Evolutionary conservation across 2,329 filamentous ascomycete genomes (phyloP).

Genomic region (Fusarium torreyae): DNA sequence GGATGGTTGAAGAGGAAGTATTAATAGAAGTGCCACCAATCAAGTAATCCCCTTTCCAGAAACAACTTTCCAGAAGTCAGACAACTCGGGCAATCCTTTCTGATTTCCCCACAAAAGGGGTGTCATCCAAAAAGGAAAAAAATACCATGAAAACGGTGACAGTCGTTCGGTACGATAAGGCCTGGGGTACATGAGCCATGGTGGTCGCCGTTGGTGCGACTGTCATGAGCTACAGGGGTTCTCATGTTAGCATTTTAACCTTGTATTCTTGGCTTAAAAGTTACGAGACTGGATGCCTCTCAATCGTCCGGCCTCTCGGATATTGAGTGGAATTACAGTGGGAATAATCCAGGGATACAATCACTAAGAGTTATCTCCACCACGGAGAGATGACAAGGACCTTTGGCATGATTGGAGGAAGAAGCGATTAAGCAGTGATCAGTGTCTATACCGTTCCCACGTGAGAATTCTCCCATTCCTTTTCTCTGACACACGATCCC

Average conservation of each 20-base stretch:
- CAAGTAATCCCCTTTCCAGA: neutral
- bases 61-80: neutral
- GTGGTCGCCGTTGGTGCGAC: neutral
- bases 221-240: neutral
- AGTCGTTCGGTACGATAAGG: neutral
- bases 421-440: neutral
- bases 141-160: neutral
- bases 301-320: neutral
- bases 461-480: neutral
- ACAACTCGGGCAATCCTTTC: neutral
- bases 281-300: too few relatives aligned
- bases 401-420: neutral
- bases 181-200: neutral
- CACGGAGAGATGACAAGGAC: neutral
- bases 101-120: neutral
- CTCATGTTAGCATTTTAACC: neutral
- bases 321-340: neutral
- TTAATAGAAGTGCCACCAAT: neutral
- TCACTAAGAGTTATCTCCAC: neutral
- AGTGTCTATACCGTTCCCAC: neutral
- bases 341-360: neutral
- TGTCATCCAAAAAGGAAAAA: neutral
- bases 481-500: neutral
- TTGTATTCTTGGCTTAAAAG: neutral
- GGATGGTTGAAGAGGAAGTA: neutral